Percentiles rank a stretch among this genome's conserved stretches.
phyloP scores from a whole-genome alignment of 495 filamentous ascomycete species.

The Apodospora peruviana region DNA sequence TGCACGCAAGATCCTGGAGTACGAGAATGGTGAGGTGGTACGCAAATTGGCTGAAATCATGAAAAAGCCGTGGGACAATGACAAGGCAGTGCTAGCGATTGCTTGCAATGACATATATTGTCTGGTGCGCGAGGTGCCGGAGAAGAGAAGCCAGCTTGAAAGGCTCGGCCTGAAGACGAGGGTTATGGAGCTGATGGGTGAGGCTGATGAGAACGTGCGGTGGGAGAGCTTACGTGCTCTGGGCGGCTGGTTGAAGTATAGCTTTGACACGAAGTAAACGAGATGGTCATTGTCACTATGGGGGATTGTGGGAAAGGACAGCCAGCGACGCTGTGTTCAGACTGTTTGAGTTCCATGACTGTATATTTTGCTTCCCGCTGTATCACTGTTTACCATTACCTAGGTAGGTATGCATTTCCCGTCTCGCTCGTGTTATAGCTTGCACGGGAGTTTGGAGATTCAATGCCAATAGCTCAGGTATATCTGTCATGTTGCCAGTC shows the following conservation, averaged over 20 bases:
- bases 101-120: slow-evolving; percentile 90
- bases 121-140: slow-evolving; percentile 85
- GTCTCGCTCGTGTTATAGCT: too few relatives aligned
- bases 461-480: too few relatives aligned
- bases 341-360: too few relatives aligned
- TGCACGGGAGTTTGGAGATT: too few relatives aligned
- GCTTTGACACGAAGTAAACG: slow-evolving; percentile 57
- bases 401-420: too few relatives aligned
- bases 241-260: slow-evolving; percentile 90
- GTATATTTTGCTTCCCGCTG: too few relatives aligned
- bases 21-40: slow-evolving; percentile 70
- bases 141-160: slow-evolving; percentile 76
- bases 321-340: too few relatives aligned
- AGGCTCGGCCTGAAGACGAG: slow-evolving; percentile 83
- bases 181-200: slow-evolving; percentile 94
- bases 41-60: slow-evolving; percentile 85
- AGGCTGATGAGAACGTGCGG: slow-evolving; percentile 80
- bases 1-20: slow-evolving; percentile 84
- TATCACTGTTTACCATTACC: too few relatives aligned
- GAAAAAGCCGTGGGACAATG: slow-evolving; percentile 78
- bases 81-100: slow-evolving; percentile 94
- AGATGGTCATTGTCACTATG: too few relatives aligned
- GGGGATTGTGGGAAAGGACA: too few relatives aligned
- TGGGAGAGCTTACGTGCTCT: slow-evolving; percentile 95
- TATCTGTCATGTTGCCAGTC: too few relatives aligned